phyloP scores from a whole-genome alignment of 2,329 filamentous ascomycete genomes.

The Paecilomyces fulvus region DNA sequence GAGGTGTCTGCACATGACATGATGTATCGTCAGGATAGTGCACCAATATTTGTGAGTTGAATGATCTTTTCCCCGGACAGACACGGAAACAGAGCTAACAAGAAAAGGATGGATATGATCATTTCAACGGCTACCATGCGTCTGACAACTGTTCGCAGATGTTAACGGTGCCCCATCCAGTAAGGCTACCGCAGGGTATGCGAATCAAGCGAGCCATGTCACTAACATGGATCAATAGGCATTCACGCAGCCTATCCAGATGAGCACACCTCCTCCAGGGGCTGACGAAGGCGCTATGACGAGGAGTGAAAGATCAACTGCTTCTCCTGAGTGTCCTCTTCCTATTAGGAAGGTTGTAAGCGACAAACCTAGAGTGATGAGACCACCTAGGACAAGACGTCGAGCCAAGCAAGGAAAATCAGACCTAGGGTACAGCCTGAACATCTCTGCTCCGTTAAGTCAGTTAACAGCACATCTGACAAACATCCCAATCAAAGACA shows the following conservation, averaged over 20 bases:
- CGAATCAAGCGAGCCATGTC: neutral
- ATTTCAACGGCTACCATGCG: slow-evolving; percentile 7
- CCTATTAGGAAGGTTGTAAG: slow-evolving; percentile 2
- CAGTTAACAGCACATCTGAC: slow-evolving; percentile 11
- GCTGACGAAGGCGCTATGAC: slow-evolving; percentile 6
- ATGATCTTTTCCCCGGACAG: neutral
- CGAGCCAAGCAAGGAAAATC: slow-evolving; percentile 7
- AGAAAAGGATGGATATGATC: slow-evolving; percentile 11
- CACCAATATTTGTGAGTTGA: slow-evolving; percentile 14
- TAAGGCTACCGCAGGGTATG: slow-evolving; percentile 9
- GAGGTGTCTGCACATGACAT: slow-evolving; percentile 1
- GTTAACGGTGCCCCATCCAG: slow-evolving; percentile 13
- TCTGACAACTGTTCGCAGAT: slow-evolving; percentile 10
- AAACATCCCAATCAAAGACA: slow-evolving; percentile 61
- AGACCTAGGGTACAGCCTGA: slow-evolving; percentile 5
- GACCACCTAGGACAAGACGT: slow-evolving; percentile 10
- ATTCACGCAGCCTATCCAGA: slow-evolving; percentile 8
- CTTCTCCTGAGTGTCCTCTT: slow-evolving; percentile 2
- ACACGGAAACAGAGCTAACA: neutral
- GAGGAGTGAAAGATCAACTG: slow-evolving; percentile 5
- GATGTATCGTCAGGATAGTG: slow-evolving; percentile 5
- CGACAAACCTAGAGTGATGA: slow-evolving; percentile 11
- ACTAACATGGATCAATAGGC: slow-evolving; percentile 9
- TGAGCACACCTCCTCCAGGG: slow-evolving; percentile 16
- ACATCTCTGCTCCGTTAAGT: slow-evolving; percentile 13